Conservation (phyloP, 179 eudicot species). For the Silene coronaria region DNA sequence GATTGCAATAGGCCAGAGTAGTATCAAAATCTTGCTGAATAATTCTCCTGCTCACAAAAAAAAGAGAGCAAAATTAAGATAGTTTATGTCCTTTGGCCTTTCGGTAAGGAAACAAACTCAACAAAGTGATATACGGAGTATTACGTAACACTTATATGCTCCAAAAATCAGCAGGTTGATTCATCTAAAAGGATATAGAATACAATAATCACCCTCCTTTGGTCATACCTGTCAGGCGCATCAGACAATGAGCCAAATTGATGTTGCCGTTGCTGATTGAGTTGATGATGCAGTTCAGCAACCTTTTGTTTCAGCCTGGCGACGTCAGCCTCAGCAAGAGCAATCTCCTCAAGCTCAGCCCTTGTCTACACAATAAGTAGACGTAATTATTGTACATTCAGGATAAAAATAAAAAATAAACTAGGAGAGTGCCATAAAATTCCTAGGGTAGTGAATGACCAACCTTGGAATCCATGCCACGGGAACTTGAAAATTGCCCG, state of each 20-base stretch:
- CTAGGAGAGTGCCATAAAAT: neutral
- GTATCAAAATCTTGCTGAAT: slow-evolving; percentile 91
- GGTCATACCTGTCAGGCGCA: slow-evolving; percentile 55
- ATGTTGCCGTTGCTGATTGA: slow-evolving; percentile 91
- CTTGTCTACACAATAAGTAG: slow-evolving; percentile 55
- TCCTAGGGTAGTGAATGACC: slow-evolving; percentile 14
- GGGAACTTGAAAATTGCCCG: slow-evolving; percentile 70
- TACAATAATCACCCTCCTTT: slow-evolving; percentile 20
- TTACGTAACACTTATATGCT: neutral
- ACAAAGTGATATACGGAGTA: neutral
- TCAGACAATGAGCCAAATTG: slow-evolving; percentile 83
- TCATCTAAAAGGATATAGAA: neutral
- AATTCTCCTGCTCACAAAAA: slow-evolving; percentile 49
- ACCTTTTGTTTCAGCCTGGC: slow-evolving; percentile 96
- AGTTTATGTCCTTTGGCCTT: neutral
- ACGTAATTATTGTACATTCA: slow-evolving; percentile 15
- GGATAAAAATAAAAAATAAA: neutral
- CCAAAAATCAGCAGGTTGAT: neutral
- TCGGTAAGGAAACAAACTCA: neutral
- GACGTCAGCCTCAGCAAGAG: slow-evolving; percentile 99
- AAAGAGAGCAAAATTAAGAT: slow-evolving; percentile 9
- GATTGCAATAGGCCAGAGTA: slow-evolving; percentile 78
- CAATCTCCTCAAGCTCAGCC: slow-evolving; percentile 99
- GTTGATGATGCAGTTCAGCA: slow-evolving; percentile 92
- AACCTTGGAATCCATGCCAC: slow-evolving; percentile 97